phyloP scores from a whole-genome alignment of 148 eudicot genomes.

The Fallopia convolvulus region DNA sequence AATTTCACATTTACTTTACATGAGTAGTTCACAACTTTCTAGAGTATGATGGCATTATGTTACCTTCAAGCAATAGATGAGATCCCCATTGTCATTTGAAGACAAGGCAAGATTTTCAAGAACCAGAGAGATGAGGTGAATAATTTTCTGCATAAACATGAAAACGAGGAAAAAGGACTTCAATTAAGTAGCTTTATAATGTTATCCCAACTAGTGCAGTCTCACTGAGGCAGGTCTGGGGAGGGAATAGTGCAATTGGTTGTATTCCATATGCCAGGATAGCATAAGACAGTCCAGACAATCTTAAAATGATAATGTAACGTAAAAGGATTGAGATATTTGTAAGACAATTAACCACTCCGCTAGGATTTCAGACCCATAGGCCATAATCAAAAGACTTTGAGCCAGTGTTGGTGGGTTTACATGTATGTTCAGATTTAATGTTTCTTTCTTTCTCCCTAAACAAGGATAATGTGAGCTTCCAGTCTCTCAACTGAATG shows the following conservation, averaged over 20 bases:
- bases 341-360: neutral
- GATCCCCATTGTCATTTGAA: constrained; percentile 77
- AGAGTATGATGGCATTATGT: neutral
- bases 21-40: neutral
- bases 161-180: neutral
- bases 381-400: neutral
- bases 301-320: neutral
- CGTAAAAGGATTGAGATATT: neutral
- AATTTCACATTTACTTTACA: neutral
- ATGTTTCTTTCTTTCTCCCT: neutral
- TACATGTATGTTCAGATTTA: neutral
- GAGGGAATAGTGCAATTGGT: neutral
- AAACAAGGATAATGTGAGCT: neutral
- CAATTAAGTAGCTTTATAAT: neutral
- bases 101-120: constrained; percentile 89
- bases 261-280: neutral
- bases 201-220: neutral
- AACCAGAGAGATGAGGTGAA: constrained; percentile 80
- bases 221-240: neutral
- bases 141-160: constrained; percentile 61
- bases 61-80: constrained; percentile 91
- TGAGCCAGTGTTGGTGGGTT: neutral
- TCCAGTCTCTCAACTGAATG: neutral
- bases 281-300: neutral
- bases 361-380: neutral